Conservation (phyloP, 129 eudicot species). For the Erigeron canadensis region DNA sequence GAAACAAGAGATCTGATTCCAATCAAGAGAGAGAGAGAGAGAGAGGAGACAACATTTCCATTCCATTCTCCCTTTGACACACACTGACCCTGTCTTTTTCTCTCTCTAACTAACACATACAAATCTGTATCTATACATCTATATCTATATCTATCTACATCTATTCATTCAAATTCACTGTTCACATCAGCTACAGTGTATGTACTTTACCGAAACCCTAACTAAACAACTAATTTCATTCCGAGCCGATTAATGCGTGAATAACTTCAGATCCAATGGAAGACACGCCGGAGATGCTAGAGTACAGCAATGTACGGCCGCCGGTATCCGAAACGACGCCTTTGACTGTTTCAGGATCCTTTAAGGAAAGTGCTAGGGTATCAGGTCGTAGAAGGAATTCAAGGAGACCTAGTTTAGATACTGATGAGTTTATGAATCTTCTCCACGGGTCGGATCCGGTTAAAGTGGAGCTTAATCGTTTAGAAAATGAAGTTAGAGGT, state of each 20-base stretch:
- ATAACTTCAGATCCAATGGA: conserved; percentile 69
- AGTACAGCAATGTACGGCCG: conserved; percentile 43
- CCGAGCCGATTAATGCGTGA: conserved; percentile 43
- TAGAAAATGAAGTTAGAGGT: conserved; percentile 98
- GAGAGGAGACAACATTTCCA: conserved; percentile 11
- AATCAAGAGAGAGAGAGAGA: background rate
- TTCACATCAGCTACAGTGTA: background rate
- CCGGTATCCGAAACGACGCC: conserved; percentile 40
- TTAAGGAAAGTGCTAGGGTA: conserved; percentile 47
- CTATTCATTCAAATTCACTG: background rate
- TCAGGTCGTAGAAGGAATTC: conserved; percentile 59
- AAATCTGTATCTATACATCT: conserved; percentile 12
- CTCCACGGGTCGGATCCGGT: conserved; percentile 99
- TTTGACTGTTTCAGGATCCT: conserved; percentile 57
- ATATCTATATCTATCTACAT: conserved; percentile 1
- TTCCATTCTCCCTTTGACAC: conserved; percentile 21
- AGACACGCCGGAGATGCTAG: conserved; percentile 41
- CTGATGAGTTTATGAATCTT: conserved; percentile 79
- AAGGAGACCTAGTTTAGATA: conserved; percentile 74
- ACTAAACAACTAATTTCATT: conserved; percentile 8
- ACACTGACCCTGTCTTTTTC: conserved; percentile 21
- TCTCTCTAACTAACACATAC: conserved; percentile 12
- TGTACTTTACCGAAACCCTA: conserved; percentile 37
- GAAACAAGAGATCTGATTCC: too few species aligned
- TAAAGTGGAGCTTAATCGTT: conserved; percentile 83